phyloP scores from a whole-genome alignment of 176 grass and related monocot species.

The Aegilops bicornis region DNA sequence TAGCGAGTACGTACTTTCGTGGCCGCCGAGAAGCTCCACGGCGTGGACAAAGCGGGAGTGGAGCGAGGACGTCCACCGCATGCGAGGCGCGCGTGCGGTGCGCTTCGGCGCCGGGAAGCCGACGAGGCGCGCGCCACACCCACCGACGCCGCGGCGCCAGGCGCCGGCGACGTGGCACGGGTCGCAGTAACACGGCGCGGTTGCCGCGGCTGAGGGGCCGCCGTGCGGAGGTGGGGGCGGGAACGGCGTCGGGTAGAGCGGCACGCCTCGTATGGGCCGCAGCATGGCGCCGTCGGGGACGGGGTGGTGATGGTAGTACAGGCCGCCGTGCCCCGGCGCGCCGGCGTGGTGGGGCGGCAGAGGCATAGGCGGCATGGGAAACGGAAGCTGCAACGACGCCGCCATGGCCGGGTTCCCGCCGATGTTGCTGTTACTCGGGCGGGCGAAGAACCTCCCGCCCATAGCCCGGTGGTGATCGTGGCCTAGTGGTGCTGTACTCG shows the following conservation, averaged over 20 bases:
- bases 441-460: conserved; percentile 37
- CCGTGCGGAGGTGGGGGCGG: background rate
- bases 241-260: conserved; percentile 55
- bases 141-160: conserved; percentile 27
- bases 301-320: conserved; percentile 25
- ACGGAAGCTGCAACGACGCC: conserved; percentile 18
- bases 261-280: conserved; percentile 69
- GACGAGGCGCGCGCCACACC: conserved; percentile 8
- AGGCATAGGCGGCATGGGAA: conserved; percentile 17
- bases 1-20: conserved; percentile 60
- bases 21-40: conserved; percentile 87
- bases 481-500: conserved; percentile 8
- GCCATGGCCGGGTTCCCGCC: conserved; percentile 30
- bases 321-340: conserved; percentile 7
- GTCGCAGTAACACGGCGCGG: conserved; percentile 45
- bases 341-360: conserved; percentile 13
- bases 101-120: conserved; percentile 47
- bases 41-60: conserved; percentile 88
- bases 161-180: conserved; percentile 30
- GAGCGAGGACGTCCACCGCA: conserved; percentile 90
- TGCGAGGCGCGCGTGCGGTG: conserved; percentile 62
- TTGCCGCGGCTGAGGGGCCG: background rate
- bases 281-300: conserved; percentile 28
- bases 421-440: background rate
- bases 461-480: conserved; percentile 23